These are phyloP conservation scores for Coemansia sp. DNA, from an alignment of 192 early-diverging fungal species.

Conservation along the genomic window DNA sequence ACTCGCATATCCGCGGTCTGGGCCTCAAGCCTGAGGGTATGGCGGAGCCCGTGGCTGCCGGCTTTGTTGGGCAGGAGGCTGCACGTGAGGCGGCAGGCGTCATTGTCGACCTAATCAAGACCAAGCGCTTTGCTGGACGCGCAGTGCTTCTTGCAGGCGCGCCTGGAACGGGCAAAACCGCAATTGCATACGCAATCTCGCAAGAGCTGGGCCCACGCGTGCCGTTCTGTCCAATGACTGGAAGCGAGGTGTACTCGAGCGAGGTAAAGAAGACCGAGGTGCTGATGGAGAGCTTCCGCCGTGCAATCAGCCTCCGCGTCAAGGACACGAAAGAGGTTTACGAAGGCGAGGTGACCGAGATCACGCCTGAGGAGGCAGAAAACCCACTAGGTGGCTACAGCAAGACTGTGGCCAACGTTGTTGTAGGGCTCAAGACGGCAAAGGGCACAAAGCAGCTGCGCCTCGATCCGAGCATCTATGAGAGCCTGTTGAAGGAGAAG, in stretches of 20 bases:
- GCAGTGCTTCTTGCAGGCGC: constrained; percentile 94
- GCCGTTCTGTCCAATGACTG: constrained; percentile 99
- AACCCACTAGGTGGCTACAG: constrained; percentile 98
- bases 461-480: constrained; percentile 96
- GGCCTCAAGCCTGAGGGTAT: constrained; percentile 86
- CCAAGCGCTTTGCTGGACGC: constrained; percentile 97
- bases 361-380: constrained; percentile 97
- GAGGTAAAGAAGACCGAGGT: constrained; percentile 99
- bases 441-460: constrained; percentile 99
- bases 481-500: constrained; percentile 96
- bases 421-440: constrained; percentile 96
- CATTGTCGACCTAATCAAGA: constrained; percentile 91
- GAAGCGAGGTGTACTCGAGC: constrained; percentile 95
- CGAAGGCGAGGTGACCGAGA: constrained; percentile 98
- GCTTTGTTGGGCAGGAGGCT: constrained; percentile 97
- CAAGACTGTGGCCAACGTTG: constrained; percentile 94
- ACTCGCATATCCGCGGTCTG: constrained; percentile 97
- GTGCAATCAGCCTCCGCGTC: constrained; percentile 94
- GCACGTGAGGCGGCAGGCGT: constrained; percentile 97
- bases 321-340: constrained; percentile 99
- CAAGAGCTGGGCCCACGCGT: constrained; percentile 98
- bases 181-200: constrained; percentile 93
- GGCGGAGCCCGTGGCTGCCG: constrained; percentile 83
- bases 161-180: constrained; percentile 98
- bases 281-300: constrained; percentile 99